A percentile compares a stretch with the other conserved stretches of the same genome.
phyloP scores from a whole-genome alignment of 805 yeast species.

The Ogataea haglerorum region DNA sequence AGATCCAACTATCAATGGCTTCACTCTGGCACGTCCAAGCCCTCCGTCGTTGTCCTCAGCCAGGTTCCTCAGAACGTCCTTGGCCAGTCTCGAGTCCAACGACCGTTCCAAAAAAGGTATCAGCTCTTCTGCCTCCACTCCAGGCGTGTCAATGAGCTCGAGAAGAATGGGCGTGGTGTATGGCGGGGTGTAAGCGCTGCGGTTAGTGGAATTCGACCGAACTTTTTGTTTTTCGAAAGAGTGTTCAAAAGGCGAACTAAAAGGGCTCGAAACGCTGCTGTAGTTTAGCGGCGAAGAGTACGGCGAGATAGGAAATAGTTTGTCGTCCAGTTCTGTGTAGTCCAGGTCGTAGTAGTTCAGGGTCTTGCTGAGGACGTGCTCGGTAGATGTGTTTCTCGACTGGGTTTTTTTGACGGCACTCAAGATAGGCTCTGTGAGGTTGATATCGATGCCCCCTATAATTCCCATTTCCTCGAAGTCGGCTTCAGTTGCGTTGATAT shows the following conservation, averaged over 20 bases:
- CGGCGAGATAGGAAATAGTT: slow-evolving; percentile 12
- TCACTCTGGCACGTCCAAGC: slow-evolving; percentile 38
- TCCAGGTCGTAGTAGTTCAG: slow-evolving; percentile 29
- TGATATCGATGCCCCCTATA: slow-evolving; percentile 11
- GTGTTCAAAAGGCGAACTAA: slow-evolving; percentile 7
- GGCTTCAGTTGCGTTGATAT: slow-evolving; percentile 43
- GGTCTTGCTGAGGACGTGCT: slow-evolving; percentile 16
- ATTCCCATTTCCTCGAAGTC: slow-evolving; percentile 33
- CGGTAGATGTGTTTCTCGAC: slow-evolving; percentile 9
- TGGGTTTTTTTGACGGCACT: slow-evolving; percentile 11
- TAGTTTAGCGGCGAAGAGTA: slow-evolving; percentile 12
- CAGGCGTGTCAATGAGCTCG: slow-evolving; percentile 74
- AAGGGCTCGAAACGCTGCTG: slow-evolving; percentile 6
- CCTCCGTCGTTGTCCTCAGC: slow-evolving; percentile 41
- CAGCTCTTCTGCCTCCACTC: slow-evolving; percentile 59
- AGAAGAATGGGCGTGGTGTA: slow-evolving; percentile 55
- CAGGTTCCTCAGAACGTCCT: slow-evolving; percentile 55
- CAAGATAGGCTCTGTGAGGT: slow-evolving; percentile 17
- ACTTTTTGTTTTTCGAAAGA: slow-evolving; percentile 3
- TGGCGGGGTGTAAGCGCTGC: slow-evolving; percentile 42
- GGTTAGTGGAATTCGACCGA: slow-evolving; percentile 5
- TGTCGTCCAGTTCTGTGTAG: slow-evolving; percentile 20
- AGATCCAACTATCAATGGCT: slow-evolving; percentile 68
- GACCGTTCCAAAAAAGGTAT: slow-evolving; percentile 79
- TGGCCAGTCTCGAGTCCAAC: slow-evolving; percentile 56